Conservation (phyloP, 768 basidiomycete genomes). For the Austroboletus eburneus region DNA sequence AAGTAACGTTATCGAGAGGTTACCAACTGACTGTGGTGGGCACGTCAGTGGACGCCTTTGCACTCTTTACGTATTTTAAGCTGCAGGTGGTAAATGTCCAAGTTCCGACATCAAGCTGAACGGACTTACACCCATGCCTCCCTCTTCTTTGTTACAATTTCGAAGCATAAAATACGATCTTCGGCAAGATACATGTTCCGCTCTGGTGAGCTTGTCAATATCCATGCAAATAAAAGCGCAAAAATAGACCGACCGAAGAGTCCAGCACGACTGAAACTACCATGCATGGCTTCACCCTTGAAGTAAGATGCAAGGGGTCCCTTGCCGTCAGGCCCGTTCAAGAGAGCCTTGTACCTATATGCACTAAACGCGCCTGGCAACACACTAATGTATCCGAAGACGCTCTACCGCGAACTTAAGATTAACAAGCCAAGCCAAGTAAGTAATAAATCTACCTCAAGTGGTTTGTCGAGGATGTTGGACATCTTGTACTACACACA, state of each 20-base stretch:
- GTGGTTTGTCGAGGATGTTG: slow-evolving; percentile 92
- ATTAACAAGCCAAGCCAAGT: background rate
- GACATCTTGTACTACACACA: slow-evolving; percentile 81
- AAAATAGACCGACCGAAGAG: slow-evolving; percentile 47
- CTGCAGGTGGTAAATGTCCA: slow-evolving; percentile 32
- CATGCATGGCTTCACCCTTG: slow-evolving; percentile 87
- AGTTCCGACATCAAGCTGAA: background rate
- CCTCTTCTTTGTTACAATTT: slow-evolving; percentile 85
- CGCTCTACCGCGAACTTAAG: slow-evolving; percentile 43
- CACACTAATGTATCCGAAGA: slow-evolving; percentile 84
- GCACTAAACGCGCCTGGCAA: slow-evolving; percentile 92
- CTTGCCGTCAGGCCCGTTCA: slow-evolving; percentile 82
- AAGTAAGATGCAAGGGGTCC: slow-evolving; percentile 92
- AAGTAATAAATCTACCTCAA: slow-evolving; percentile 59
- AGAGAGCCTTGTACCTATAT: slow-evolving; percentile 83
- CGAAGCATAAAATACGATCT: slow-evolving; percentile 89
- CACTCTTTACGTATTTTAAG: slow-evolving; percentile 86
- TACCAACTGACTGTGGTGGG: slow-evolving; percentile 59
- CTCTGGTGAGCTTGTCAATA: slow-evolving; percentile 34
- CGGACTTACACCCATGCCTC: slow-evolving; percentile 73
- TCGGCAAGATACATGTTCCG: slow-evolving; percentile 93
- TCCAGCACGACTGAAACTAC: slow-evolving; percentile 55
- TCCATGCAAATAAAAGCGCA: background rate
- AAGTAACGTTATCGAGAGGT: background rate
- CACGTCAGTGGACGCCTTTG: slow-evolving; percentile 95